These are phyloP conservation scores for Blastobotrys terrestris DNA, from an alignment of 805 yeast genomes.

Conservation along the genomic window DNA sequence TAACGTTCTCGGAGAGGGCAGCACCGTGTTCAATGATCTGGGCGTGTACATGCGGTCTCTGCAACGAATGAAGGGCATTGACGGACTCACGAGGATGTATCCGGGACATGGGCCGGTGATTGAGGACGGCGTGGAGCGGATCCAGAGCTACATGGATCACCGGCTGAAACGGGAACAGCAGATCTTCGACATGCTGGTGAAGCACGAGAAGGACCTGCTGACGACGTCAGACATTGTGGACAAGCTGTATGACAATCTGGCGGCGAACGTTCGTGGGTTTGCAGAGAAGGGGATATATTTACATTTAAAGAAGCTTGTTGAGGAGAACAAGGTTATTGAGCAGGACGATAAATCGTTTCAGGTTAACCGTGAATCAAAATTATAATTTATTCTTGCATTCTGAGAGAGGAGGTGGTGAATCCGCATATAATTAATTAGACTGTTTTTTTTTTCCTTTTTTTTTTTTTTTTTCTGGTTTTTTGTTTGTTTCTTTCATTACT, in stretches of 20 bases:
- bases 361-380: background rate
- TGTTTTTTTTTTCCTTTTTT: no score
- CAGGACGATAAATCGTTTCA: constrained; percentile 5
- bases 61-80: constrained; percentile 21
- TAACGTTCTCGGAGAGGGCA: constrained; percentile 35
- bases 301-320: constrained; percentile 27
- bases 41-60: constrained; percentile 26
- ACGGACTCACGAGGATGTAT: constrained; percentile 19
- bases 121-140: constrained; percentile 26
- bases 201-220: constrained; percentile 9
- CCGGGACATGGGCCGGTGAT: constrained; percentile 36
- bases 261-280: constrained; percentile 24
- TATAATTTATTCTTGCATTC: background rate
- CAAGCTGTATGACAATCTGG: constrained; percentile 23
- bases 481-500: background rate
- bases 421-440: background rate
- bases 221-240: constrained; percentile 20
- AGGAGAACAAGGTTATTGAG: constrained; percentile 17
- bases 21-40: constrained; percentile 32
- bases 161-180: constrained; percentile 31
- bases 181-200: constrained; percentile 20
- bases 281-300: constrained; percentile 29
- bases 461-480: background rate
- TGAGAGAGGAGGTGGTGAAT: no score
- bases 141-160: constrained; percentile 30